Percentiles rank a stretch among this genome's conserved stretches.
These are phyloP conservation scores for Pseudocohnilembus persalinus DNA, from an alignment of 169 alveolate genomes.

Conservation along the genomic window DNA sequence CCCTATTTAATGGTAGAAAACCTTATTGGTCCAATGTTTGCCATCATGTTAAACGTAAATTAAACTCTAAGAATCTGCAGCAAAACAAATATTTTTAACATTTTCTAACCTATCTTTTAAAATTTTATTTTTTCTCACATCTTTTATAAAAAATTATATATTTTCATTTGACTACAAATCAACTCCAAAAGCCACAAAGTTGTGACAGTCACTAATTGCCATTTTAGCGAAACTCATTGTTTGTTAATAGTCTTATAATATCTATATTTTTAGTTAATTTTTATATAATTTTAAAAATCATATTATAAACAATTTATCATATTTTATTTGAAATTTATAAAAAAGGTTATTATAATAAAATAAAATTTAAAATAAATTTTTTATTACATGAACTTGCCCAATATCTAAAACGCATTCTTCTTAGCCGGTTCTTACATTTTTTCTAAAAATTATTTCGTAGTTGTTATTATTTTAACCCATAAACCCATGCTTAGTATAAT, in stretches of 20 bases:
- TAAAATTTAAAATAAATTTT: no score
- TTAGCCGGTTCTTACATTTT: conserved; percentile 3
- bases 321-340: no score
- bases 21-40: conserved; percentile 53
- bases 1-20: conserved; percentile 42
- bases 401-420: conserved; percentile 49
- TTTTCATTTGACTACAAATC: conserved; percentile 56
- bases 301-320: no score
- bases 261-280: conserved; percentile 49
- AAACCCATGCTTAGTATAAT: conserved; percentile 28
- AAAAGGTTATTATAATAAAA: no score
- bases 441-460: conserved; percentile 29
- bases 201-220: conserved; percentile 63
- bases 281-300: no score
- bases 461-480: conserved; percentile 34
- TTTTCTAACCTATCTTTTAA: conserved; percentile 34
- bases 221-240: conserved; percentile 47
- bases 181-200: conserved; percentile 54
- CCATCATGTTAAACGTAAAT: conserved; percentile 51
- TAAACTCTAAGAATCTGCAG: conserved; percentile 26
- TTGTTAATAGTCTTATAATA: conserved; percentile 30
- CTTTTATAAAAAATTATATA: conserved; percentile 44
- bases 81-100: conserved; percentile 51
- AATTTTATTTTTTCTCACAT: conserved; percentile 29
- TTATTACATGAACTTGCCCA: no score